Evolutionary conservation across 2,329 filamentous ascomycete species (phyloP), one percentile per base, ranked within the genome.

Genomic region (Stemphylium vesicarium): DNA sequence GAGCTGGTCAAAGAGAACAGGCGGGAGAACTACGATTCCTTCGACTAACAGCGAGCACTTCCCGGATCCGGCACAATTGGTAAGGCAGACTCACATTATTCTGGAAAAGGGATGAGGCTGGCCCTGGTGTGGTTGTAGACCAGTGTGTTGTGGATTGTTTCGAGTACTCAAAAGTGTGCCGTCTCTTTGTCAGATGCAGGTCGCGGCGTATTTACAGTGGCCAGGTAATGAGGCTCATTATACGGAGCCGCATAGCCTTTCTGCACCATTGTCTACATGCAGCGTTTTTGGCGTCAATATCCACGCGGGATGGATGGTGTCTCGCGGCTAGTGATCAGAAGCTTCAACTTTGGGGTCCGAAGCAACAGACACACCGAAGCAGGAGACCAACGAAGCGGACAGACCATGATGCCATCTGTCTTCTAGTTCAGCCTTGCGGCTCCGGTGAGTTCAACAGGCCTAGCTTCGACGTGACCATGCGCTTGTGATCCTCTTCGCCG

Each of bases 401-500:
- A 12, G 4, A n/a, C 3, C 22, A 35, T 35, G 5, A 35, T 18
- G 31, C 12, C 4, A n/a, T 24, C 16, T 13, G 15, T 15, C 12
- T 12, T 15, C 11, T 6, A 11, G 3, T 36, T 26, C 41, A 47
- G 51, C 40, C 52, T 45, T 36, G 47, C 11, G 13, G 13, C 3
- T 51, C 40, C 52, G 56, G 52, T 58, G 31, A 56, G 37, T 40
- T 13, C 15, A 58, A 56, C 12, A 13, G 10, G 56, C 35, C 35
- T 55, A 58, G 55, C 42, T 51, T 13, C 24, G 16, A 31, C 11
- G 16, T 3, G 32, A 4, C 6, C 18, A 3, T 49, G 22, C 8
- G 13, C 16, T 33, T 29, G 44, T 56, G 43, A 15, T 38, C 18
- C 36, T 35, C 24, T 15, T 22, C 38, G 35, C 24, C 35, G 43